A percentile compares a stretch with the other conserved stretches of the same genome.
These are phyloP conservation scores for Cornus suecica DNA, from an alignment of 148 eudicot species.

Conservation along the genomic window DNA sequence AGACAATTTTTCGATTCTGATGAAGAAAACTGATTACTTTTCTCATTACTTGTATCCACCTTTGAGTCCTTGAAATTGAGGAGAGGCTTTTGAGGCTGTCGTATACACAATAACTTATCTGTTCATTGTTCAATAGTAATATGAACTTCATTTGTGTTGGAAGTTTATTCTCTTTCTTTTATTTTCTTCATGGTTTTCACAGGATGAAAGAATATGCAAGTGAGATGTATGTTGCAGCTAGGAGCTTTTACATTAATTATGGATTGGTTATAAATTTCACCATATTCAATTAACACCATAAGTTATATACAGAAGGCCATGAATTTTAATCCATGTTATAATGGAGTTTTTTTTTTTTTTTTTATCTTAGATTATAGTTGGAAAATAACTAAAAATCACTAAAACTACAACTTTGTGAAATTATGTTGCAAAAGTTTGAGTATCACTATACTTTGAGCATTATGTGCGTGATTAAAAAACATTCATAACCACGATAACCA, in stretches of 20 bases:
- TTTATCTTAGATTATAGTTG: too few relatives aligned
- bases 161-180: neutral
- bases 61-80: neutral
- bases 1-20: conserved; percentile 76
- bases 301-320: too few relatives aligned
- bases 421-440: too few relatives aligned
- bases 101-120: neutral
- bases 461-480: too few relatives aligned
- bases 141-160: neutral
- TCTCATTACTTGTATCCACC: neutral
- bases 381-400: too few relatives aligned
- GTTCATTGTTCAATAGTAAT: neutral
- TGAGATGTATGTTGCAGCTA: neutral
- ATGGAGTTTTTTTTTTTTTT: too few relatives aligned
- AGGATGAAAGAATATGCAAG: neutral
- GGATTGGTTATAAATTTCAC: neutral
- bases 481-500: too few relatives aligned
- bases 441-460: too few relatives aligned
- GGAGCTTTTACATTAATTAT: neutral
- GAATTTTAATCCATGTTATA: too few relatives aligned
- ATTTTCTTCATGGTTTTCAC: neutral
- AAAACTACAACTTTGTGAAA: too few relatives aligned
- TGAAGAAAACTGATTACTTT: conserved; percentile 52
- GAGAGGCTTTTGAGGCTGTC: neutral
- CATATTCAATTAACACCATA: too few relatives aligned